These are phyloP conservation scores for Coemansia sp. DNA, from an alignment of 192 early-diverging fungal species.

Conservation along the genomic window DNA sequence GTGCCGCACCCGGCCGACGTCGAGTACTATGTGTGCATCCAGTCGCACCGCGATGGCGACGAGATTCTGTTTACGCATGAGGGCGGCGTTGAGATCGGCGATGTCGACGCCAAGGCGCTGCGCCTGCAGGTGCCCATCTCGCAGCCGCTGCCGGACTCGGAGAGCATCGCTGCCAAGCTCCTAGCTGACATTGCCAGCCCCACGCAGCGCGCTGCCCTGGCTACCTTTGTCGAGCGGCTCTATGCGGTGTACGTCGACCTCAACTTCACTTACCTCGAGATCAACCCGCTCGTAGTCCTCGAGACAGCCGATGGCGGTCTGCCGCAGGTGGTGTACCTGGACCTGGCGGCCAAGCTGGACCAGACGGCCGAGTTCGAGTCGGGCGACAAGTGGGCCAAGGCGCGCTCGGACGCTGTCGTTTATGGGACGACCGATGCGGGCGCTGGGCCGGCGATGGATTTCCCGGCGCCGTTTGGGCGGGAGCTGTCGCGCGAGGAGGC, in stretches of 20 bases:
- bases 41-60: slow-evolving; percentile 93
- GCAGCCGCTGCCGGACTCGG: slow-evolving; percentile 66
- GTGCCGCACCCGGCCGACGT: slow-evolving; percentile 86
- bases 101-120: slow-evolving; percentile 96
- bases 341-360: slow-evolving; percentile 97
- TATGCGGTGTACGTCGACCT: slow-evolving; percentile 95
- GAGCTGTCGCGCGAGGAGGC: slow-evolving; percentile 96
- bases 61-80: slow-evolving; percentile 97
- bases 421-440: slow-evolving; percentile 39
- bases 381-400: slow-evolving; percentile 95
- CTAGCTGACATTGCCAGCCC: slow-evolving; percentile 66
- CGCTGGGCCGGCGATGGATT: slow-evolving; percentile 76
- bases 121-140: slow-evolving; percentile 82
- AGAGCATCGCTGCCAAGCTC: slow-evolving; percentile 64
- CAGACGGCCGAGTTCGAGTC: slow-evolving; percentile 97
- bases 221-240: slow-evolving; percentile 88
- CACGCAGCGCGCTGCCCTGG: slow-evolving; percentile 68
- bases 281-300: slow-evolving; percentile 97
- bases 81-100: slow-evolving; percentile 97
- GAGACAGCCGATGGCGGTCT: slow-evolving; percentile 57
- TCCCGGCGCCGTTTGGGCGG: slow-evolving; percentile 97
- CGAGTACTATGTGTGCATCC: slow-evolving; percentile 98
- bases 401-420: slow-evolving; percentile 61
- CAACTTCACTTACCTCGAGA: slow-evolving; percentile 99
- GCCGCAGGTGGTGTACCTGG: slow-evolving; percentile 85